Evolutionary conservation across 106 monocot genomes (phyloP), one percentile per base, ranked within the genome.

Genomic region (Agapanthus africanus): DNA sequence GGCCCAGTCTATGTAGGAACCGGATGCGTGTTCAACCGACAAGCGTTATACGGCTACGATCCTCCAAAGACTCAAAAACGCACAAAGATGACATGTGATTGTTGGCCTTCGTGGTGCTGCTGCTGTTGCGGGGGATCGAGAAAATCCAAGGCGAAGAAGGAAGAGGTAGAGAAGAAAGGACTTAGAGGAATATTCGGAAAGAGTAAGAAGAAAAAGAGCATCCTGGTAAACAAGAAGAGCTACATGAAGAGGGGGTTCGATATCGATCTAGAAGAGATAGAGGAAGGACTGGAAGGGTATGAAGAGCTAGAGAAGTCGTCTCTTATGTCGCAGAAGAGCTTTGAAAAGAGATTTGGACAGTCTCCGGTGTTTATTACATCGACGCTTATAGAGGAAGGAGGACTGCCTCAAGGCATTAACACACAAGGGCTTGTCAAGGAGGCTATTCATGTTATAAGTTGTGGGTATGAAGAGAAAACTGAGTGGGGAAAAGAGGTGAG

Each of bases 71-170:
- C 70, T 15, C 69, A 82, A 44, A 94, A 91, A 78, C 71, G 85
- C 21, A 77, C 67, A 8, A 94, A 91, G 83, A 88, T 88, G 94
- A 94, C 87, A 0, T 91, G 94, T 36, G 94, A 94, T 69, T 94
- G 94, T 79, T 94, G 94, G 94, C 90, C 94, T 0, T 88, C 94
- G 1, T 91, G 90, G 90, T 94, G 87, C 61, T 85, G 87, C 40
- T 87, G 90, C 46, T 90, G 84, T 59, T 90, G 86, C 79, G 46
- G 86, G 11, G 30, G 79, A 18, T 59, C 67, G 34, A 72, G 71
- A 31, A 87, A 87, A 74, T 44, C 69, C 19, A 76, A 78, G 40
- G 21, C 78, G 19, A 89, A 81, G 77, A 75, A 73, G 22, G 74
- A 46, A 19, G 76, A 76, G 11, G 54, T 26, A 11, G 69, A 27